Evolutionary conservation across 2,329 filamentous ascomycete species (phyloP), one percentile per base, ranked within the genome.

Genomic region (Hirsutella minnesotensis): DNA sequence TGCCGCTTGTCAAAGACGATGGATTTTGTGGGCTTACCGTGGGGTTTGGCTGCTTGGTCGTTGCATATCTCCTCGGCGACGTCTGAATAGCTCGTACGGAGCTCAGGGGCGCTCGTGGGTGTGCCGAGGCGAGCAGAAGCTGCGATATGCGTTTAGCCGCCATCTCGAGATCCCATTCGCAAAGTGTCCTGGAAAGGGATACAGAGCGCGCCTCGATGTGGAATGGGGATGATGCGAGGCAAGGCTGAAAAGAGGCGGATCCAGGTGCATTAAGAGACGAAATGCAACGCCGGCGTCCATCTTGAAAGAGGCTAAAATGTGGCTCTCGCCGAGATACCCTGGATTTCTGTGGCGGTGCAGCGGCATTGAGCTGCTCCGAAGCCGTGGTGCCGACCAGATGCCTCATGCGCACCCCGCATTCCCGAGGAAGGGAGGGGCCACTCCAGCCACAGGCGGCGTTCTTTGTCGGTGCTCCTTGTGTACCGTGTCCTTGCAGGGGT

Each of bases 41-140:
- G 3, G 43, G 15, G 39, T 34, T 44, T 15, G 43, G 39, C 43
- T 38, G 43, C 27, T 34, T 31, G 2, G 39, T 13, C 9, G 39
- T 39, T 4, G 39, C 43, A 18, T 41, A 44, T n/a, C 37, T 19
- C 29, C 41, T 30, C 24, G 24, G 9, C 30, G n/a, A 10, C 12
- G 30, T 22, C 24, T 22, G 15, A 12, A 27, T 12, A 10, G 34
- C n/a, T 18, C 12, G n/a, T 7, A 9, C 20, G 10, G 34, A 7
- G 21, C 22, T 22, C 10, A 18, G 18, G 16, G 21, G n/a, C 27
- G 35, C 15, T 19, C 34, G 34, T 34, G 29, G 18, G 12, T 12
- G 24, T 12, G 24, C 24, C 24, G 24, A 7, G 24, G 24, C 24
- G 12, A 27, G 24, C 24, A 27, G 24, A 4, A 19, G 21, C 37